A percentile compares a stretch with the other conserved stretches of the same genome.
phyloP scores from a whole-genome alignment of 164 flowering plant genomes.

The Akebia trifoliata region DNA sequence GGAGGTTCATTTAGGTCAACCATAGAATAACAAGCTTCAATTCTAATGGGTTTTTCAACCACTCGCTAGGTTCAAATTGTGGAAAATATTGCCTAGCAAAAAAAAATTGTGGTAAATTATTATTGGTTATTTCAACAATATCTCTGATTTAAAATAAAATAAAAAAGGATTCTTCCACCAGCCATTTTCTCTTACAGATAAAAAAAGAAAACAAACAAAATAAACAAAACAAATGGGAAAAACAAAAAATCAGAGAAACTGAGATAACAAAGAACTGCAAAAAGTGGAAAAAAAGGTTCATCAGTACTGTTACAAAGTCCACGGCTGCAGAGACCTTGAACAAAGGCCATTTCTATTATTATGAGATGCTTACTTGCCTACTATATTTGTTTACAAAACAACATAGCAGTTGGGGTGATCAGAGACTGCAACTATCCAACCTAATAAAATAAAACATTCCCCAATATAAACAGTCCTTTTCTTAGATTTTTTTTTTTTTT shows the following conservation, averaged over 20 bases:
- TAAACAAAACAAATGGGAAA: slow-evolving; percentile 9
- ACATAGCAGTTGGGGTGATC: background rate
- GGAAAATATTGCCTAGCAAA: no score
- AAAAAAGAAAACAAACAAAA: slow-evolving; percentile 1
- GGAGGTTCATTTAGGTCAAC: no score
- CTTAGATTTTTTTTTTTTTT: background rate
- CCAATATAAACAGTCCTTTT: slow-evolving; percentile 12
- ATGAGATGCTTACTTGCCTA: background rate
- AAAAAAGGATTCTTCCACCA: background rate
- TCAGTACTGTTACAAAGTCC: slow-evolving; percentile 12
- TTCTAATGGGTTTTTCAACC: background rate
- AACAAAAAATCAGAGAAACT: slow-evolving; percentile 1
- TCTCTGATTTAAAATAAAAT: no score
- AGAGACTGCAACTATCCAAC: background rate
- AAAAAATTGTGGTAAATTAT: no score
- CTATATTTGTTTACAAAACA: background rate
- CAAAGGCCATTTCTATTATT: slow-evolving; percentile 3
- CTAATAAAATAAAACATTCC: slow-evolving; percentile 9
- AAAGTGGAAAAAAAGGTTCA: background rate
- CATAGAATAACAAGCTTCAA: slow-evolving; percentile 2
- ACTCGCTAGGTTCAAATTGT: background rate
- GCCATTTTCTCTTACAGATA: background rate
- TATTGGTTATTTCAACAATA: slow-evolving; percentile 5
- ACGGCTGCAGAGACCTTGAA: slow-evolving; percentile 9
- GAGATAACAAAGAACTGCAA: background rate